Base-by-base conservation (phyloP, 257 asterid species). In the Solanum corneliomulleri region DNA sequence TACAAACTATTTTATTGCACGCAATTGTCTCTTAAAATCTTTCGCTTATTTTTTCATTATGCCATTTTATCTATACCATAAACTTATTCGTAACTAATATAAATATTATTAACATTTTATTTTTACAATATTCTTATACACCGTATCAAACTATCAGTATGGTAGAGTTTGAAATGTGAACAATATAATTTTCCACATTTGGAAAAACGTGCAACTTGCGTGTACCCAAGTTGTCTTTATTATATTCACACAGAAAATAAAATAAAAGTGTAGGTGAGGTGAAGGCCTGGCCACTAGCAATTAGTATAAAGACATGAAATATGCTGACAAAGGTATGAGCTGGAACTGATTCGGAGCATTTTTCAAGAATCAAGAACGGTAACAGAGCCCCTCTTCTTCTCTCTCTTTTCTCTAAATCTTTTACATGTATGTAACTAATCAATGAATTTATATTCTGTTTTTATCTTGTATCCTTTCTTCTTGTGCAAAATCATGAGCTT, bases 131-230 rank as follows among this genome's bases (percentile, higher is more conserved):
- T 49, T 52, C 1, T 52, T 18, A 20, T 2, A 18, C 2, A 18
- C 64, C 0, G 2, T 2, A 7, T 7, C 11, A 7, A 56, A 56
- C 0, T 0, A 5, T 33, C 0, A 0, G 4, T 33, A 4, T 33
- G 5, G 35, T 33, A 33, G 7, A 37, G 39, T 37, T 37, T 37
- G 27, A n/a, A 27, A 80, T 80, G 16, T 80, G 66, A 47, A 45
- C 3, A 45, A 47, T 27, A 9, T 5, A 37, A 4, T 13, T 77
- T 25, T 7, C 83, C 68, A 1, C 15, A 80, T 27, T 44, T 80
- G 18, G 12, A 10, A 27, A 80, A 80, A 47, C 85, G 85, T 80
- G 68, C 85, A 80, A 80, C 44, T 80, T 80, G 85, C 68, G 85
- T 29, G 27, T 45, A 18, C 29, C 68, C 68, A 29, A 80, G 42